Evolutionary conservation across 2,329 filamentous ascomycete genomes (phyloP), one percentile per base, ranked within the genome.

Genomic region (Xylariaceae sp.): DNA sequence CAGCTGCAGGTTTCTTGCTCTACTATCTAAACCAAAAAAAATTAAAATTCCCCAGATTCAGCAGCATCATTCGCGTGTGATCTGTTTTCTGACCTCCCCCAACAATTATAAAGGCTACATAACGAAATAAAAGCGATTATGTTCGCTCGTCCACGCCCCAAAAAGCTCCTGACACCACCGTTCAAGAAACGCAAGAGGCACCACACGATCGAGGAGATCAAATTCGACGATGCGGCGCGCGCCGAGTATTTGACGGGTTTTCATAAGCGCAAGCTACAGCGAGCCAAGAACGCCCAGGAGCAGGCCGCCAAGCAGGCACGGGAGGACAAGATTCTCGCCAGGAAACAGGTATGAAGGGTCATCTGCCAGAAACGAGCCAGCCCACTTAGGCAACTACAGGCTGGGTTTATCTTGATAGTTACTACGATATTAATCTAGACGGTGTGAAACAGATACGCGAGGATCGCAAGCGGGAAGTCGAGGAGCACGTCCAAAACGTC

Each of bases 171-270:
- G 51, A 81, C 82, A 14, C 82, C 84, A 1, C 80, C 81, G 11
- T 78, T 77, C n/a, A 92, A 89, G 75, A 88, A 86, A 69, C 81
- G 89, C 63, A 91, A 89, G 73, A 74, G 75, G 60, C 71, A 81
- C 12, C 78, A 80, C 41, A 76, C 79, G 34, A 80, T 91, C 58
- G 91, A 93, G 70, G 91, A 96, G 73, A 89, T 99, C 74, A 86
- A 80, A 49, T 99, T 98, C 77, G 92, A 99, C 77, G 78, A 83
- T 60, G 81, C 82, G 60, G 90, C 90, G 41, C 88, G 95, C 63
- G 79, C 89, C 63, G 92, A 98, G 70, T 99, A 91, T 72, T 82
- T 99, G 56, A 97, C 92, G 0, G 95, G 95, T 2, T 99, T 99
- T 76, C 93, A 94, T 79, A 99, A 98, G 82, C 89, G 95, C 74